These are phyloP conservation scores for Middelhovenomyces tepae DNA, from an alignment of 805 yeast genomes.

Conservation along the genomic window DNA sequence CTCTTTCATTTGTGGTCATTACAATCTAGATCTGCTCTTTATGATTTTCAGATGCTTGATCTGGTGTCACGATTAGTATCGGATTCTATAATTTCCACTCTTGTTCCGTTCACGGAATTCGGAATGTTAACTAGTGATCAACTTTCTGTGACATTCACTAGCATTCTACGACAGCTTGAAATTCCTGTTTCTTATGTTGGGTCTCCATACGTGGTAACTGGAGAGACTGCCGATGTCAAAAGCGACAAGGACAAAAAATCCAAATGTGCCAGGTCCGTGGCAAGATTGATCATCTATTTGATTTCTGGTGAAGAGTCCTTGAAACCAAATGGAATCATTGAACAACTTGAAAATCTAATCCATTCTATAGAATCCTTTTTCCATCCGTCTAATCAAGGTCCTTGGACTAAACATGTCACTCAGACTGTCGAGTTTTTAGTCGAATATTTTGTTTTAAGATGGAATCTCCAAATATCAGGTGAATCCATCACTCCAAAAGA, in stretches of 20 bases:
- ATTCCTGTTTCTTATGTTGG: slow-evolving; percentile 42
- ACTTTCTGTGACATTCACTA: slow-evolving; percentile 49
- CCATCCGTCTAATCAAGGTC: slow-evolving; percentile 89
- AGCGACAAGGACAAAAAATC: slow-evolving; percentile 16
- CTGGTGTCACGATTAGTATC: slow-evolving; percentile 52
- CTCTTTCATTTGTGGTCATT: slow-evolving; percentile 68
- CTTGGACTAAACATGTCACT: slow-evolving; percentile 72
- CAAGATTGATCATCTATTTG: slow-evolving; percentile 53
- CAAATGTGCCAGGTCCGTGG: slow-evolving; percentile 29
- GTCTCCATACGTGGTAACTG: slow-evolving; percentile 27
- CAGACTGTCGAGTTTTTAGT: slow-evolving; percentile 54
- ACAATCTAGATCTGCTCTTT: slow-evolving; percentile 37
- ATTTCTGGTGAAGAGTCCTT: slow-evolving; percentile 39
- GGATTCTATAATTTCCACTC: slow-evolving; percentile 25
- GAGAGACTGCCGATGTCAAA: slow-evolving; percentile 16
- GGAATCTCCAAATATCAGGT: slow-evolving; percentile 28
- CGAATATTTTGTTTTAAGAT: slow-evolving; percentile 25
- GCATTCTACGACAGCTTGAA: slow-evolving; percentile 30
- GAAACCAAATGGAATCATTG: slow-evolving; percentile 40
- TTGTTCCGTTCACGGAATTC: slow-evolving; percentile 36
- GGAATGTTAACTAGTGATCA: slow-evolving; percentile 64
- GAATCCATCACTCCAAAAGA: slow-evolving; percentile 22
- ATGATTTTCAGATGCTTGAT: slow-evolving; percentile 58
- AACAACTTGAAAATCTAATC: slow-evolving; percentile 44
- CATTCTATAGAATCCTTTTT: slow-evolving; percentile 70